Evolutionary conservation across 2,329 filamentous ascomycete genomes (phyloP), one percentile per base, ranked within the genome.

Genomic region (Waltergamsia citrina): DNA sequence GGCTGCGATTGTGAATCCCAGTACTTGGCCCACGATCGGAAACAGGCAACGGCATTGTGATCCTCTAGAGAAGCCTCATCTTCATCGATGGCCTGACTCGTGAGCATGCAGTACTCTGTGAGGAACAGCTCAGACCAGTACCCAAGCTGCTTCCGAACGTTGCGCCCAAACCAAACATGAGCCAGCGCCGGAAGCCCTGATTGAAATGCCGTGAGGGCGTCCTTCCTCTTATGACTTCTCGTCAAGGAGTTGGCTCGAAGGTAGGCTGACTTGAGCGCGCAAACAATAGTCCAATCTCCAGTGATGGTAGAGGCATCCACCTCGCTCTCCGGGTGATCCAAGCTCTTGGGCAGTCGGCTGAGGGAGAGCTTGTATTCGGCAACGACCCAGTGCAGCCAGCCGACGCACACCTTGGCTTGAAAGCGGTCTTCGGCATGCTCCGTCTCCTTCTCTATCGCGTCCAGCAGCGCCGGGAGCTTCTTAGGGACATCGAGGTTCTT

Each of bases 361-460:
- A 73, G 57, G 24, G 81, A 79, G 27, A 74, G 54, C 1, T 62
- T 64, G 42, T 82, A 82, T 45, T 93, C 81, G 22, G 75, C 78
- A 34, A 81, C 58, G 7, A 78, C 74, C 76, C 84, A 94, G 50
- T 93, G 78, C 47, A 94, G 67, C 83, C 87, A 93, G 35, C 80
- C 87, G 29, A 90, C 57, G 54, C 85, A 92, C 33, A 92, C 78
- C 40, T 77, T 79, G 21, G 86, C 88, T 57, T 94, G 86, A 45
- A 90, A 81, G 35, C 59, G 65, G 44, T 81, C 77, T 51, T 80
- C 70, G 10, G 57, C 53, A 42, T 67, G 58, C 7, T 50, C 51
- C 5, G 63, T 59, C 46, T 80, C 78, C 34, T 65, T 63, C 6
- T 78, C 74, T 44, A 83, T 73, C 12, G 68, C 72, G 27, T 63